Base-by-base conservation (phyloP, 345 rosid species). In the Brassica napus region DNA sequence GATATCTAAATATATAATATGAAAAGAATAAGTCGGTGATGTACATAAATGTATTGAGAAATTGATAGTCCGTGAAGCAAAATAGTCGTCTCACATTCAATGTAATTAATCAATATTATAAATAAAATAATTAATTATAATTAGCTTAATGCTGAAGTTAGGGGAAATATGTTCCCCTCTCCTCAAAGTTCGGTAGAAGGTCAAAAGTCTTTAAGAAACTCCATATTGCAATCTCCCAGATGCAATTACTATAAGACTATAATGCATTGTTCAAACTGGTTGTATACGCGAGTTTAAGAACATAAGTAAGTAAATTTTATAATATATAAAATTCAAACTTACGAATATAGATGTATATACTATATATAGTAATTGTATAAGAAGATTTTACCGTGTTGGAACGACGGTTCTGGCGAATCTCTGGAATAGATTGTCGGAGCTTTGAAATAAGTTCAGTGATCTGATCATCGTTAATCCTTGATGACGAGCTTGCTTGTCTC, bases 381-480 rank as follows among this genome's bases (percentile, higher is more conserved):
- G 14, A 4, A 12, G 3, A 16, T 5, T 16, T 21, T 85, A 94
- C 99, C 99, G 92, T 89, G 72, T 87, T 87, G 23, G 98, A 87
- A 65, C 92, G 96, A 79, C 91, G 85, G 64, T 86, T 73, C 47
- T 86, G 79, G 1, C 94, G 91, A 82, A 95, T 90, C 88, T 95
- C 99, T 0, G 99, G 99, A 39, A 95, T 91, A 79, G 91, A 86
- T 26, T 89, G 93, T 35, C 92, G 90, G 75, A 94, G 82, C 79
- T 94, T 94, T 77, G 96, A 83, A 84, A 95, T 85, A 21, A 95
- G 98, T 37, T 91, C 90, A 60, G 88, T 86, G 86, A 95, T 95
- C 81, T 95, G 99, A 71, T 90, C 98, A 82, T 95, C 99, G 12
- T 78, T 90, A 83, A 95, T 95, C 79, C 98, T 86, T 4, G 98